Evolutionary conservation across 1,284 basidiomycete species (phyloP).

Genomic region (Fomitopsis schrenkii): DNA sequence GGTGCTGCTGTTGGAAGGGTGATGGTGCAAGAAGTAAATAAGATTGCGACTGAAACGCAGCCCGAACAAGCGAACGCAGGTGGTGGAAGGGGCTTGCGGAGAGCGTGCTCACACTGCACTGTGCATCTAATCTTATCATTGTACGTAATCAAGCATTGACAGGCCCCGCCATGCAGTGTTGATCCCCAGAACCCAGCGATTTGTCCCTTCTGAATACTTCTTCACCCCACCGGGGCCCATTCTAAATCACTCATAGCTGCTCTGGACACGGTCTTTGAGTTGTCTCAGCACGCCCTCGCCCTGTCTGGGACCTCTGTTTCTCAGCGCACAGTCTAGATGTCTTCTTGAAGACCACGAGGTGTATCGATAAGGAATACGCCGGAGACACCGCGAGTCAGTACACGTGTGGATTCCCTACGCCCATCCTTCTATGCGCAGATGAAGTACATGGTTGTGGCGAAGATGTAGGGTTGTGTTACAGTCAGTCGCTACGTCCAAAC

Average conservation of each 20-base stretch:
- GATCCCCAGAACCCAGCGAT: too few relatives aligned
- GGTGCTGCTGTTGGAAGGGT: not conserved
- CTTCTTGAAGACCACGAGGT: not conserved
- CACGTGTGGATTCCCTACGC: too few relatives aligned
- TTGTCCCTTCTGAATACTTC: too few relatives aligned
- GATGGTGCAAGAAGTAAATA: not conserved
- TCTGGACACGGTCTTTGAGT: not conserved
- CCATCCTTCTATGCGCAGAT: too few relatives aligned
- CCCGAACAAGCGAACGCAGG: not conserved
- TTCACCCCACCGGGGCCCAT: not conserved
- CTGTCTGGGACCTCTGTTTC: too few relatives aligned
- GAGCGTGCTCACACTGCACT: not conserved
- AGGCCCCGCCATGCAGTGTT: too few relatives aligned
- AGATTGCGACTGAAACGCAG: not conserved
- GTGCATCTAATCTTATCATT: slow-evolving; percentile 1
- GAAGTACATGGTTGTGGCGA: too few relatives aligned
- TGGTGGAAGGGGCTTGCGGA: not conserved
- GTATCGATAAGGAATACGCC: not conserved
- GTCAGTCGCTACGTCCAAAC: not conserved
- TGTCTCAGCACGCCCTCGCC: too few relatives aligned
- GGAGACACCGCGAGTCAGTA: too few relatives aligned
- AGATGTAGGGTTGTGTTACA: not conserved
- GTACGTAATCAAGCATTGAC: too few relatives aligned
- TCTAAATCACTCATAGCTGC: not conserved
- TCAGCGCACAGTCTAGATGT: too few relatives aligned